Evolutionary conservation across 169 alveolate genomes (phyloP).

Genomic region (Perkinsus chesapeaki): DNA sequence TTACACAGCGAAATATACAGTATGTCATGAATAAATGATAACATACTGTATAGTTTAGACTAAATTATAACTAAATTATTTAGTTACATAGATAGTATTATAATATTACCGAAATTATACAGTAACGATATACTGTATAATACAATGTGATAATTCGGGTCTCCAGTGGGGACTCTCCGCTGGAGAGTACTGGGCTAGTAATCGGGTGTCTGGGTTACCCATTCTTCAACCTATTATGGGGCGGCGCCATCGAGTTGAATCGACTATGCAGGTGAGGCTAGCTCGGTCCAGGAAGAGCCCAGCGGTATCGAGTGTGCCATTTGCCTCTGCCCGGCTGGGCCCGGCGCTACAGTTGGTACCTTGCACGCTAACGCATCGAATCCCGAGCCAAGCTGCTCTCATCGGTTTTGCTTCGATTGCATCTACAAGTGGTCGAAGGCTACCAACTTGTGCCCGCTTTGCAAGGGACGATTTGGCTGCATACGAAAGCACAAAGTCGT

Average conservation of each 20-base stretch:
- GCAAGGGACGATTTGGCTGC: background rate
- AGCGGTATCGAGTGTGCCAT: background rate
- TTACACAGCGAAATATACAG: too few relatives aligned
- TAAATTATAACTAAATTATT: too few relatives aligned
- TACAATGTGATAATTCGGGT: too few relatives aligned
- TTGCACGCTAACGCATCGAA: background rate
- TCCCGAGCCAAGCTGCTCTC: slow-evolving; percentile 4
- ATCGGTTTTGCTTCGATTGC: slow-evolving; percentile 4
- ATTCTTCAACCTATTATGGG: too few relatives aligned
- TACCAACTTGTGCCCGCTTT: background rate
- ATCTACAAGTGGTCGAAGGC: slow-evolving; percentile 10
- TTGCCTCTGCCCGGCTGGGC: background rate
- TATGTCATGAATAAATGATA: too few relatives aligned
- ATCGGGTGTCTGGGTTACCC: too few relatives aligned
- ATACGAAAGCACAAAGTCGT: slow-evolving; percentile 3
- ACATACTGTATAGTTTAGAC: too few relatives aligned
- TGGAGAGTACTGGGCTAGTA: too few relatives aligned
- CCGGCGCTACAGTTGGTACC: background rate
- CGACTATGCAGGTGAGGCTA: background rate
- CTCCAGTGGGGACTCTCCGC: too few relatives aligned
- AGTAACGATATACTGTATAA: too few relatives aligned
- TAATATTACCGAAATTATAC: too few relatives aligned
- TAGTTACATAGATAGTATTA: too few relatives aligned
- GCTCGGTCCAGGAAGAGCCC: background rate
- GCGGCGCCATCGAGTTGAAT: background rate